These are phyloP conservation scores for Rosa multiflora DNA, from an alignment of 306 rosid genomes.

Conservation along the genomic window DNA sequence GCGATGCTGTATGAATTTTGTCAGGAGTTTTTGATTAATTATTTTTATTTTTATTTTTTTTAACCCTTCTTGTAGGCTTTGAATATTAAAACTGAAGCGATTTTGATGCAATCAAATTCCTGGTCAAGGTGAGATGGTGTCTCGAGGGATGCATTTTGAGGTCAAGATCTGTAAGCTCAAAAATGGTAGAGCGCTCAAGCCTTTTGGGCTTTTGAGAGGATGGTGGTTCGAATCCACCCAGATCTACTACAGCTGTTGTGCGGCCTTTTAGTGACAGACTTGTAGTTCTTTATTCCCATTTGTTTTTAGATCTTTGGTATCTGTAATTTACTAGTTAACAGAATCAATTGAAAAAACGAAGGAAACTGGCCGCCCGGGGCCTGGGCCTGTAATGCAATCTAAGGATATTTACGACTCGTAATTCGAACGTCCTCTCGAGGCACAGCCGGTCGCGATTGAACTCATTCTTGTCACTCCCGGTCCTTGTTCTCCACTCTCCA, in stretches of 20 bases:
- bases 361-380: too few relatives aligned
- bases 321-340: too few relatives aligned
- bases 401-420: too few relatives aligned
- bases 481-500: constrained; percentile 33
- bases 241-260: constrained; percentile 28
- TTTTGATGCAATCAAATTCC: neutral
- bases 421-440: too few relatives aligned
- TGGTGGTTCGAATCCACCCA: constrained; percentile 90
- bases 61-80: neutral
- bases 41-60: too few relatives aligned
- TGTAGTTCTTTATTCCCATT: too few relatives aligned
- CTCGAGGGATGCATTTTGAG: neutral
- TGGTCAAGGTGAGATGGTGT: neutral
- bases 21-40: too few relatives aligned
- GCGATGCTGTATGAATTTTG: too few relatives aligned
- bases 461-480: neutral
- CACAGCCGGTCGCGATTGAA: neutral
- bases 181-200: constrained; percentile 55
- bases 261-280: too few relatives aligned
- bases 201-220: constrained; percentile 36
- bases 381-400: too few relatives aligned
- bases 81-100: neutral
- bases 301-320: too few relatives aligned
- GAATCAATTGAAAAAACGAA: too few relatives aligned
- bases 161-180: constrained; percentile 63